Percentiles rank a stretch among this genome's conserved stretches.
These are phyloP conservation scores for Prorocentrum cordatum DNA, from an alignment of 169 alveolate species.

Conservation along the genomic window DNA sequence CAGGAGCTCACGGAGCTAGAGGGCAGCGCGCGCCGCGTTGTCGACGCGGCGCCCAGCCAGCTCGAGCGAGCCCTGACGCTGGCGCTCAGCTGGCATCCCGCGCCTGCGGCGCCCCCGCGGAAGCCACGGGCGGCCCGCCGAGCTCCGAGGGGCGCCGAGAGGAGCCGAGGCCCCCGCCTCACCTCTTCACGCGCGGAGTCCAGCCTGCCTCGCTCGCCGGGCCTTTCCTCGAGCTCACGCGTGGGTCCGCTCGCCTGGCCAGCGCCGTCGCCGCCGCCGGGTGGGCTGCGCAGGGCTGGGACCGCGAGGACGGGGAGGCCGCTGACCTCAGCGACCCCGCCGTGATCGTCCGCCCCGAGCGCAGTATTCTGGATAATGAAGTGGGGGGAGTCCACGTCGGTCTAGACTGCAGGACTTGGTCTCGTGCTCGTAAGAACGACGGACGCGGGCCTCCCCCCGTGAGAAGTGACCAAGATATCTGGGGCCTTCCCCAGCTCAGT, in stretches of 20 bases:
- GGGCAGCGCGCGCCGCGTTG: too few relatives aligned
- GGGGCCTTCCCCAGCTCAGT: background rate
- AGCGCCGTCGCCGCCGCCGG: background rate
- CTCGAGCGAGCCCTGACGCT: too few relatives aligned
- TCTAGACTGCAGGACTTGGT: too few relatives aligned
- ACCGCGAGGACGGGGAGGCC: too few relatives aligned
- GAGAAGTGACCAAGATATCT: background rate
- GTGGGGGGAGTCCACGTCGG: too few relatives aligned
- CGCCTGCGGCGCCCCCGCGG: background rate
- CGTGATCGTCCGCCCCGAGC: too few relatives aligned
- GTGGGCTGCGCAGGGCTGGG: background rate
- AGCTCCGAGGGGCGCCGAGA: background rate
- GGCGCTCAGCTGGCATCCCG: too few relatives aligned
- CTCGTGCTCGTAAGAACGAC: background rate
- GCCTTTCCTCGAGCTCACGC: background rate
- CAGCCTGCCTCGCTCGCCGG: background rate
- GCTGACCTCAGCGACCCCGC: too few relatives aligned
- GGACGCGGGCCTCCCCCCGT: slow-evolving; percentile 4
- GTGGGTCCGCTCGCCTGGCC: background rate
- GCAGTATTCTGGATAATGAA: too few relatives aligned
- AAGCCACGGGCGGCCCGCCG: background rate
- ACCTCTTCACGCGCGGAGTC: background rate
- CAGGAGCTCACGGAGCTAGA: too few relatives aligned
- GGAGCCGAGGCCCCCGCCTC: background rate
- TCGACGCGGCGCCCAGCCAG: too few relatives aligned